Evolutionary conservation across 305 asterid genomes (phyloP), one percentile per base, ranked within the genome.

Genomic region (Fraxinus albicans): DNA sequence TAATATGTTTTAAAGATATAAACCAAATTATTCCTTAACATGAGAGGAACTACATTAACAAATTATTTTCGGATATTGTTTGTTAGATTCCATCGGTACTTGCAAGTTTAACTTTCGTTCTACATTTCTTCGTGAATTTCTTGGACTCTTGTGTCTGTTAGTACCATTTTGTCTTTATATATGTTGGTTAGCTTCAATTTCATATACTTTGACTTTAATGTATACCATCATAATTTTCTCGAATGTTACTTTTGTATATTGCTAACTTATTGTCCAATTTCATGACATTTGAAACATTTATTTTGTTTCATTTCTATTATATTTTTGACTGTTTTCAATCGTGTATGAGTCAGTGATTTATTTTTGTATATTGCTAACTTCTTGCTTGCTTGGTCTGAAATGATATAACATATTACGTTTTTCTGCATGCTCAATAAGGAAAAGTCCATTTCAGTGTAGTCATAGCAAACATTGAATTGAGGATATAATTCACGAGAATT

Each of bases 101-200:
- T 79, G 36, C 19, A 47, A 47, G 34, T 70, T 77, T 78, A 69
- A 17, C 33, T 4, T 81, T 31, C 65, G 73, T 27, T 53, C 35
- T 76, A 10, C 76, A 73, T 31, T 50, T 67, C 74, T 29, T 67
- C 12, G 82, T 29, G 1, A 77, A 47, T 72, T 75, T 6, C 31
- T 76, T 23, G 50, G 73, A 21, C 76, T 78, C 34, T 83, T 74
- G 47, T 86, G 81, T 23, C n/a, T n/a, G 82, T 95, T 98, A 69
- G 19, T 93, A 72, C 98, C 98, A n/a, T 93, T 96, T 83, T 89
- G 95, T 82, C 98, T 95, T 86, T 89, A 86, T 80, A 25, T 25
- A 25, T 25, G 97, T 92, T 80, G 96, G 98, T 94, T 81, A 88
- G 97, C 84, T 88, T 87, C 89, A 29, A 55, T 50, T 53, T 38